phyloP scores from a whole-genome alignment of 345 rosid genomes.

The Populus pruinosa region DNA sequence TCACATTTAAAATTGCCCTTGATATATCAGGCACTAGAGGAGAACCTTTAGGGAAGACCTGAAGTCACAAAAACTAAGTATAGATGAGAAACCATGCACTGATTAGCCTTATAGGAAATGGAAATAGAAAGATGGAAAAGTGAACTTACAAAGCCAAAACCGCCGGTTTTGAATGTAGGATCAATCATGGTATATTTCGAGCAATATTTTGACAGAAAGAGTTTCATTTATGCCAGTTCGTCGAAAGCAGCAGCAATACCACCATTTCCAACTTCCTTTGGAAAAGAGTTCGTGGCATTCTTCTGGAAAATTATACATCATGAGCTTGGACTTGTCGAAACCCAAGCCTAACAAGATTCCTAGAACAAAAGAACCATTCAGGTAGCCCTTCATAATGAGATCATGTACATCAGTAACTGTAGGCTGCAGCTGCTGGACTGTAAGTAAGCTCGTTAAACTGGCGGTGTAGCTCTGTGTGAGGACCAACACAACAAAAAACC shows the following conservation, averaged over 20 bases:
- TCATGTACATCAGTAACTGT: conserved; percentile 33
- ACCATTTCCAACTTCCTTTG: conserved; percentile 11
- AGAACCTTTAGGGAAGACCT: conserved; percentile 24
- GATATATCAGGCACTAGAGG: conserved; percentile 22
- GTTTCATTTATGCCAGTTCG: conserved; percentile 42
- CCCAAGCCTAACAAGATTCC: conserved; percentile 28
- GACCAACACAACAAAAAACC: conserved; percentile 69
- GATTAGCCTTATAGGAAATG: conserved; percentile 9
- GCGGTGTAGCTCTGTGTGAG: conserved; percentile 76
- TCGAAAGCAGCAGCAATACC: conserved; percentile 33
- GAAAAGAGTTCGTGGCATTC: conserved; percentile 26
- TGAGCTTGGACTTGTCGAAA: conserved; percentile 15
- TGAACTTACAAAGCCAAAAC: conserved; percentile 19
- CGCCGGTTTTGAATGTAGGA: conserved; percentile 7
- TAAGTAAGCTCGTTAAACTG: conserved; percentile 53
- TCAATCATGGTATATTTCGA: conserved; percentile 5
- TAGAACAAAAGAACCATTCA: conserved; percentile 31
- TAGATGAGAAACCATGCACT: conserved; percentile 8
- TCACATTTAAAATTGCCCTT: conserved; percentile 19
- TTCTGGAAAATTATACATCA: conserved; percentile 6
- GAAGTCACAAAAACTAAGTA: not conserved
- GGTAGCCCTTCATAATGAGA: conserved; percentile 40
- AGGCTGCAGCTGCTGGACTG: conserved; percentile 53
- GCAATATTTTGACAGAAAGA: conserved; percentile 39
- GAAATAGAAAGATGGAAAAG: conserved; percentile 1